Evolutionary conservation across 495 filamentous ascomycete genomes (phyloP).

Genomic region (Penicillium paradoxum): DNA sequence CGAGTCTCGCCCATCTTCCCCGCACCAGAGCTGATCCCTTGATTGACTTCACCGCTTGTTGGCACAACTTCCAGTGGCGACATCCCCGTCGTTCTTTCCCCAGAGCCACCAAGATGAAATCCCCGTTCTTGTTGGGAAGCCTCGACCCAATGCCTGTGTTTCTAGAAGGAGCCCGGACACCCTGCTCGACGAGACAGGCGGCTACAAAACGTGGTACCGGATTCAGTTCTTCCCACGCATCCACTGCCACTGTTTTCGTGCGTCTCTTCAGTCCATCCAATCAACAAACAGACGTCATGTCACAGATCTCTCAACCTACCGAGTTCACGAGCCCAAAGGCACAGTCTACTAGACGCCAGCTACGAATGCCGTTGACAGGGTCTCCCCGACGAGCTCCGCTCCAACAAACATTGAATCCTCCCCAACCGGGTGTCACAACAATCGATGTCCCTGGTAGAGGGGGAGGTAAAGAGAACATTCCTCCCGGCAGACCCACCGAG

Average conservation of each 20-base stretch:
- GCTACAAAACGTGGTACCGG: constrained; percentile 33
- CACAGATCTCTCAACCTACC: constrained; percentile 11
- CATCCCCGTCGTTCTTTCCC: background rate
- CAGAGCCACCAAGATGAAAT: background rate
- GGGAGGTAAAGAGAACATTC: constrained; percentile 47
- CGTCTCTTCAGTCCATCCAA: constrained; percentile 36
- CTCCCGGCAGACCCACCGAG: constrained; percentile 27
- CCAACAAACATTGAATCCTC: constrained; percentile 29
- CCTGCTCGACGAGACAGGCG: constrained; percentile 26
- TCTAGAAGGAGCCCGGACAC: constrained; percentile 23
- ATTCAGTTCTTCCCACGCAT: constrained; percentile 39
- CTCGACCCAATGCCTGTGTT: constrained; percentile 24
- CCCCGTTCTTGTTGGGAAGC: background rate
- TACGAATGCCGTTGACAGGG: constrained; percentile 23
- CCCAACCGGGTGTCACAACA: constrained; percentile 26
- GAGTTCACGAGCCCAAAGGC: constrained; percentile 25
- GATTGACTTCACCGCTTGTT: constrained; percentile 9
- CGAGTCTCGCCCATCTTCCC: background rate
- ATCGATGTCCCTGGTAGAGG: constrained; percentile 39
- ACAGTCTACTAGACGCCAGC: constrained; percentile 25
- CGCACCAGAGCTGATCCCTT: constrained; percentile 3
- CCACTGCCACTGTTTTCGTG: constrained; percentile 41
- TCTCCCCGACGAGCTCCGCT: constrained; percentile 32
- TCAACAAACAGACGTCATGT: background rate
- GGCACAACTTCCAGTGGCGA: background rate